phyloP scores from a whole-genome alignment of 495 filamentous ascomycete genomes.

The Parachaetomium inaequale region DNA sequence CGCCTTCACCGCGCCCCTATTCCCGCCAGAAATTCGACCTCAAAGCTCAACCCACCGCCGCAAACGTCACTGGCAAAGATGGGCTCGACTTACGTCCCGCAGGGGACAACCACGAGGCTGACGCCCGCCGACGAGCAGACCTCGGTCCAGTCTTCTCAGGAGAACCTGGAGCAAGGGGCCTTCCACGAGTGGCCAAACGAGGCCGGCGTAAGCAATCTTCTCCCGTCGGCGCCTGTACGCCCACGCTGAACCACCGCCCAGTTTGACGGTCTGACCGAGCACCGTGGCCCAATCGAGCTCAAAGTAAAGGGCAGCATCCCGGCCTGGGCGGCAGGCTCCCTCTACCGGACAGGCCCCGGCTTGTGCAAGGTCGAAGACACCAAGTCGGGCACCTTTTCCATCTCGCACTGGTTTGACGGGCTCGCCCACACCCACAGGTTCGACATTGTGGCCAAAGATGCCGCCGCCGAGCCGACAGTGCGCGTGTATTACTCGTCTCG shows the following conservation, averaged over 20 bases:
- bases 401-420: conserved; percentile 78
- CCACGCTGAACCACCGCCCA: conserved; percentile 16
- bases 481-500: conserved; percentile 71
- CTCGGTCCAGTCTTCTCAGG: neutral
- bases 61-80: neutral
- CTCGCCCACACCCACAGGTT: conserved; percentile 73
- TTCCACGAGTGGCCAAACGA: conserved; percentile 43
- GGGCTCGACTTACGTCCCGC: neutral
- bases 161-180: conserved; percentile 13
- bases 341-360: conserved; percentile 73
- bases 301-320: conserved; percentile 43
- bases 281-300: conserved; percentile 43
- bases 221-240: neutral
- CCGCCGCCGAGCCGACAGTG: conserved; percentile 26
- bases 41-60: neutral
- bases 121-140: conserved; percentile 11
- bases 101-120: conserved; percentile 12
- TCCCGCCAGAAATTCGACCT: neutral
- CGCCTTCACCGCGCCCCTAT: neutral
- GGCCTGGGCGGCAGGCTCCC: conserved; percentile 49
- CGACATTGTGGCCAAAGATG: conserved; percentile 46
- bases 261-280: conserved; percentile 47
- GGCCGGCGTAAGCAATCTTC: conserved; percentile 37
- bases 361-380: conserved; percentile 54
- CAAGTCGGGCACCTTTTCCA: conserved; percentile 50